Evolutionary conservation across 306 rosid species (phyloP), one percentile per base, ranked within the genome.

Genomic region (Gillenia trifoliata): DNA sequence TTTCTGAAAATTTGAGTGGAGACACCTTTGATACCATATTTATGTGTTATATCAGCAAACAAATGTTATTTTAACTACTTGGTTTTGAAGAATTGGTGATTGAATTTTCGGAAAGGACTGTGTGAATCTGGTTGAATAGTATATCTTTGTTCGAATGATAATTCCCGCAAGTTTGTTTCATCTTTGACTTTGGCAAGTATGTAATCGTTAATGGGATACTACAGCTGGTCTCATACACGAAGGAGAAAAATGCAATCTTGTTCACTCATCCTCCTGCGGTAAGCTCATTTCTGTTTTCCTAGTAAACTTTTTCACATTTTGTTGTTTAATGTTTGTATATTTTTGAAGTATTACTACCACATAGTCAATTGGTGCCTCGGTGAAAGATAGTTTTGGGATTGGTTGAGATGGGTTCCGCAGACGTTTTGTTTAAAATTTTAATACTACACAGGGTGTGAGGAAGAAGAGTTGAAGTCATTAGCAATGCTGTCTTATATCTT

Each of bases 151-250:
- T 34, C 5, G 25, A 55, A 15, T 70, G 29, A 19, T 64, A 33
- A 19, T 64, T 20, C 75, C n/a, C 19, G 59, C 75, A 15, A 16
- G 33, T 59, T 10, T 40, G 76, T 72, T 17, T 40, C 5, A 40
- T 72, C 76, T 20, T 72, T 59, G 76, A 72, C 76, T 72, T 56
- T 59, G 76, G 76, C 68, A 59, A 57, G 76, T 72, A 59, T 72
- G 30, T 40, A n/a, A 16, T 40, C 41, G 64, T 72, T 55, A 59
- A 72, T 72, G 76, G 76, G 38, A 62, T 59, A 31, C n/a, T 72
- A 41, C 76, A 72, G 68, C 41, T 72, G 68, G 31, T 72, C 56
- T 57, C 76, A 1, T 59, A 72, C 67, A 26, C 33, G 26, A 72
- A 59, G 76, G 76, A 72, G 30, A 59, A 72, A 59, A 40, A 59